Conservation (phyloP, 257 asterid genomes). For the Solanum sitiens region DNA sequence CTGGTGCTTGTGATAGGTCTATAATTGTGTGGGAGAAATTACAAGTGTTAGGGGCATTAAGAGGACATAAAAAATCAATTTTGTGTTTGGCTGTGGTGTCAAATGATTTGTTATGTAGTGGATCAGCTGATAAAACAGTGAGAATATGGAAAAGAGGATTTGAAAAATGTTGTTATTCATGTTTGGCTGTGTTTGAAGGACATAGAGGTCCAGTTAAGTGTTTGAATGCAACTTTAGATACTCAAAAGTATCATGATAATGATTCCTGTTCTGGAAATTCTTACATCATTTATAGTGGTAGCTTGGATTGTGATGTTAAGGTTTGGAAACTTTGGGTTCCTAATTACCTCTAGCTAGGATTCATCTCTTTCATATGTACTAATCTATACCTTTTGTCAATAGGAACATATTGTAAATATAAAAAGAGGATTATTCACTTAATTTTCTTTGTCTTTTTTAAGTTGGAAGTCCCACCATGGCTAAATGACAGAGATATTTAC, state of each 20-base stretch:
- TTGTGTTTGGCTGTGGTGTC: constrained; percentile 41
- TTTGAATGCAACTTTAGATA: constrained; percentile 24
- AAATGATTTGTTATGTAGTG: constrained; percentile 46
- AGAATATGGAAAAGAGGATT: constrained; percentile 51
- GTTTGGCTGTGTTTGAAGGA: constrained; percentile 54
- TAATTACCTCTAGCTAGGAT: not conserved
- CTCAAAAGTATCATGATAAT: not conserved
- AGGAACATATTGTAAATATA: not conserved
- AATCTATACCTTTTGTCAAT: not conserved
- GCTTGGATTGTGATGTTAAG: constrained; percentile 61
- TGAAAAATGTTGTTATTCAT: constrained; percentile 29
- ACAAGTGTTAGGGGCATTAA: constrained; percentile 33
- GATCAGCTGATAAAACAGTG: constrained; percentile 66
- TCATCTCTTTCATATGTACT: not conserved
- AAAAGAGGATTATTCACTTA: not conserved
- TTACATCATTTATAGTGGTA: constrained; percentile 53
- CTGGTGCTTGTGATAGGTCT: constrained; percentile 49
- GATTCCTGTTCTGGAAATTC: constrained; percentile 5
- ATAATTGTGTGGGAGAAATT: constrained; percentile 38
- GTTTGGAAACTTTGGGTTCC: constrained; percentile 46
- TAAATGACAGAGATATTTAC: no score
- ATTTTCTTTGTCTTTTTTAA: not conserved
- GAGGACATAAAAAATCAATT: constrained; percentile 47
- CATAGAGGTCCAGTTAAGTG: constrained; percentile 65
- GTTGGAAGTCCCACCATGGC: no score